Percentiles rank a stretch among this genome's conserved stretches.
Conservation (phyloP, 2,329 filamentous ascomycete species). For the Beauveria rudraprayagi region DNA sequence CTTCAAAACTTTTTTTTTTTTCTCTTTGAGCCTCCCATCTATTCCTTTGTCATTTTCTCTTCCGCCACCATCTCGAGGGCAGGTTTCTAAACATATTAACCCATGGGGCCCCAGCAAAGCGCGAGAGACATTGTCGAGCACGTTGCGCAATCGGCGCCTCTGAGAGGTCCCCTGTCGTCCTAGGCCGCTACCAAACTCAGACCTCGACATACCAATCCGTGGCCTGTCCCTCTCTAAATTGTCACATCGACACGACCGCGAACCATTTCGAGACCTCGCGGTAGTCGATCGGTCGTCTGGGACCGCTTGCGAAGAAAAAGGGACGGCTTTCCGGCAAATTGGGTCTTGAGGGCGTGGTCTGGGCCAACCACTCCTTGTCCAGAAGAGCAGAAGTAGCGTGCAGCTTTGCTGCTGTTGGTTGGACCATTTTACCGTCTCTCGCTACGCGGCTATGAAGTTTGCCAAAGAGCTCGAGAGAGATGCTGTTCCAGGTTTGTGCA, state of each 20-base stretch:
- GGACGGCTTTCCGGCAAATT: background rate
- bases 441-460: conserved; percentile 47
- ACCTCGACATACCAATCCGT: conserved; percentile 7
- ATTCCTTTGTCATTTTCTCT: background rate
- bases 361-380: background rate
- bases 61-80: background rate
- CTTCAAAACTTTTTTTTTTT: background rate
- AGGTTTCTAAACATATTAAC: background rate
- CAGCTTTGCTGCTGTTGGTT: conserved; percentile 7
- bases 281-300: background rate
- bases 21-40: background rate
- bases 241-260: background rate
- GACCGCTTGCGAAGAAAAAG: background rate
- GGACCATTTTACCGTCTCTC: background rate
- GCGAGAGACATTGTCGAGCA: conserved; percentile 5
- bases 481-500: conserved; percentile 63
- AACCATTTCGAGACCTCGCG: background rate
- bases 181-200: background rate
- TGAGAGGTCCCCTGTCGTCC: conserved; percentile 2
- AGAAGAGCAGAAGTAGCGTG: conserved; percentile 6
- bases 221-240: background rate
- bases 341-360: background rate
- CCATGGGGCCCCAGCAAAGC: background rate
- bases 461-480: conserved; percentile 77
- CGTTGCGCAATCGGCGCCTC: background rate